Base-by-base conservation (phyloP, 306 rosid species). In the Cercis canadensis region DNA sequence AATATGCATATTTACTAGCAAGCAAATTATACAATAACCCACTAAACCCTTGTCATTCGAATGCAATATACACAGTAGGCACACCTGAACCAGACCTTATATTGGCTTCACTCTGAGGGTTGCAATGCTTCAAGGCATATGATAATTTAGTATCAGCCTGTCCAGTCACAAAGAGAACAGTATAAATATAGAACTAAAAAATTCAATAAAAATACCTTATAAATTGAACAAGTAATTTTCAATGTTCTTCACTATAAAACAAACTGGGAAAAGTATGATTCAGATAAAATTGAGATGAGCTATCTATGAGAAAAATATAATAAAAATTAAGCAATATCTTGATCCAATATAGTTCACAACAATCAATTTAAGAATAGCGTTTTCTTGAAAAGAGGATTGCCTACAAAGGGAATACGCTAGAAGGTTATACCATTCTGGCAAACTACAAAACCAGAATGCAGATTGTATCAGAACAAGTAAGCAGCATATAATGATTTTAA, bases 91-190 rank as follows among this genome's bases (percentile, higher is more conserved):
- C 91, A 72, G 75, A 94, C 99, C 99, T 94, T 86, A 91, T 94
- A 86, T 94, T 94, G 79, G 91, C 92, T 86, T 87, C 89, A 57
- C 77, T 80, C 15, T 13, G 76, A 72, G 95, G 95, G 79, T 87
- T 86, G 91, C 99, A 94, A 77, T 89, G 88, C 83, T 67, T 73
- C 72, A 94, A 82, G 79, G 99, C 99, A 74, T 94, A 94, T 0
- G 97, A 91, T 67, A 94, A 82, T 78, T 94, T 94, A 19, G 85
- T 78, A 83, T 94, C 96, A 57, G 99, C 99, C 99, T 94, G 97
- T 76, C 78, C 86, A 53, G 77, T 71, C 56, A 78, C 29, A 73
- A 19, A 76, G 58, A 43, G 68, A 60, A 72, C 32, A 45, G 4
- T 5, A 56, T 75, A 62, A 82, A 61, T 74, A 51, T 44, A 17